Evolutionary conservation across 2,329 filamentous ascomycete genomes (phyloP).

Genomic region (Aureobasidium subglaciale): DNA sequence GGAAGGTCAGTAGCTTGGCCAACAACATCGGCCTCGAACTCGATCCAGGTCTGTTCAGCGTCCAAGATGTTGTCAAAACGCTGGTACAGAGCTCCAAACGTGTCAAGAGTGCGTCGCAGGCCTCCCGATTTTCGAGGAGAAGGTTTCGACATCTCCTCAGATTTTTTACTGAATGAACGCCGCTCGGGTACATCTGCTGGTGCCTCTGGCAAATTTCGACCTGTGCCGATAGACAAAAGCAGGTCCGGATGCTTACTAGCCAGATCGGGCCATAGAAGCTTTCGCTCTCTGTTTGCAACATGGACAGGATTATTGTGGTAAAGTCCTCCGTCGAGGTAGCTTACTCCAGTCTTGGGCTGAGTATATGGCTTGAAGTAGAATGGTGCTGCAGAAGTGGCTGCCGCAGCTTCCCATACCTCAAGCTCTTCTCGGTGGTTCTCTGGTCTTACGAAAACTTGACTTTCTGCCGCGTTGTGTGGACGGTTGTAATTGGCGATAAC

Average conservation of each 20-base stretch:
- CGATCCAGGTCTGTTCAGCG: conserved; percentile 30
- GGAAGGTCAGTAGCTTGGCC: not conserved
- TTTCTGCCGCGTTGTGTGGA: conserved; percentile 22
- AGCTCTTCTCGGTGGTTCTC: conserved; percentile 34
- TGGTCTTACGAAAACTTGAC: conserved; percentile 35
- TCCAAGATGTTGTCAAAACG: conserved; percentile 30
- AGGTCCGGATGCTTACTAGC: conserved; percentile 26
- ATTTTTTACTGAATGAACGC: not conserved
- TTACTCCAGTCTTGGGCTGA: conserved; percentile 40
- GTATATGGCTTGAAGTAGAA: conserved; percentile 46
- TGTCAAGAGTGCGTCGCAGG: not conserved
- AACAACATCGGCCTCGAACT: conserved; percentile 26
- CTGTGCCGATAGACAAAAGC: conserved; percentile 30
- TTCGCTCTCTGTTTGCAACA: conserved; percentile 42
- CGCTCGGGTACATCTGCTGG: not conserved
- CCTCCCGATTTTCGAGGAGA: not conserved
- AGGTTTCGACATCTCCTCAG: not conserved
- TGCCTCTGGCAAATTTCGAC: conserved; percentile 25
- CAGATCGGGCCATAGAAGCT: conserved; percentile 29
- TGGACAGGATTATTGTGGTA: conserved; percentile 46
- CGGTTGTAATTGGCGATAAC: conserved; percentile 42
- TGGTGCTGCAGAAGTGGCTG: conserved; percentile 46
- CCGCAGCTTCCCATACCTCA: conserved; percentile 46
- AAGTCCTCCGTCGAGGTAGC: conserved; percentile 45
- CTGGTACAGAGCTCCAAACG: conserved; percentile 10